Base-by-base conservation (phyloP, 306 rosid genomes). In the Medicago arabica region DNA sequence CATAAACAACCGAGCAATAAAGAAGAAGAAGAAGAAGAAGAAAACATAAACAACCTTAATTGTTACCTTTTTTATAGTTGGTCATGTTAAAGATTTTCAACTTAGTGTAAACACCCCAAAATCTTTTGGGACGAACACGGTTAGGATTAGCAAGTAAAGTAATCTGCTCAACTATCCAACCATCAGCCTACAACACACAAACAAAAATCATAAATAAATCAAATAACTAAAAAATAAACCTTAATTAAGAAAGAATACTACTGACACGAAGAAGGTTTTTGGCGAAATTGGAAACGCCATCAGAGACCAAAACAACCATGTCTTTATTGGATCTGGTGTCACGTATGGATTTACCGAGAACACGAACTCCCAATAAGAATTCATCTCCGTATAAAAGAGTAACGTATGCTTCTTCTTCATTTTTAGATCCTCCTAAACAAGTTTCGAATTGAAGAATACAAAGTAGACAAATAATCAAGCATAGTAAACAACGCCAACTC, bases 51-150 rank as follows among this genome's bases (percentile, higher is more conserved):
- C n/a, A n/a, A n/a, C n/a, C n/a, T n/a, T n/a, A n/a, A n/a, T n/a
- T n/a, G n/a, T n/a, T n/a, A 90, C 99, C 99, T 92, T 92, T 96
- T 82, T 81, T 88, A 85, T 96, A 96, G 67, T 89, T 74, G 69
- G 96, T 96, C 99, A 96, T 90, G 90, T 96, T 95, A 81, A 96
- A 96, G 43, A 96, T 89, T 79, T 88, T 96, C 66, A 96, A 86
- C 90, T 96, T 96, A 5, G 99, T 96, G 78, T 96, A 96, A 65
- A 96, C 98, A 82, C 99, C 98, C 99, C 99, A 96, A 83, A 96
- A 96, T 69, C 99, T 89, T 83, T 74, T 88, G 0, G 99, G 99
- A 68, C 93, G 93, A 9, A 92, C 90, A 77, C 91, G 93, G 86
- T 96, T 96, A 43, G 99, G 99, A 77, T 96, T 96, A 28, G 92